These are phyloP conservation scores for Mediolabrus comicus DNA, from an alignment of 108 stramenopile species.

Conservation along the genomic window DNA sequence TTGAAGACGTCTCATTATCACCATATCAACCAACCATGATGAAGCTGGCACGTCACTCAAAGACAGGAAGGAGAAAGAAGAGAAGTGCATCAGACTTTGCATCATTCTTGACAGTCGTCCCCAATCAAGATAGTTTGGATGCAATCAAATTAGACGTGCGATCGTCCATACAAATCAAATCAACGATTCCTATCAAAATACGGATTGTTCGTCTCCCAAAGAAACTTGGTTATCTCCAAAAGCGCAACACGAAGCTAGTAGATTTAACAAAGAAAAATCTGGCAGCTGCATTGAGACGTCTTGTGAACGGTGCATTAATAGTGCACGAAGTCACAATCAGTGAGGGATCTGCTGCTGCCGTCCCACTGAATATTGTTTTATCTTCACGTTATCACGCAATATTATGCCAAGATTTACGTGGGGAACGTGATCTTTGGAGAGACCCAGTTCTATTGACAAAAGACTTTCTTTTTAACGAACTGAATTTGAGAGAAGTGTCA, in stretches of 20 bases:
- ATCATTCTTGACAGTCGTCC: neutral
- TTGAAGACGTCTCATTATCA: neutral
- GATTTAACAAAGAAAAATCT: slow-evolving; percentile 22
- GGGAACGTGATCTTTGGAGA: slow-evolving; percentile 17
- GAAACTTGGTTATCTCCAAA: neutral
- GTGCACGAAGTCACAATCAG: slow-evolving; percentile 20
- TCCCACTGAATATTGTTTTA: slow-evolving; percentile 16
- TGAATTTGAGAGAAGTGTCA: slow-evolving; percentile 11
- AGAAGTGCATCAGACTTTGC: neutral
- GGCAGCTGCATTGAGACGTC: neutral
- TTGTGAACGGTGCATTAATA: slow-evolving; percentile 28
- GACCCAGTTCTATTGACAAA: slow-evolving; percentile 31
- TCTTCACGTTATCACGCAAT: slow-evolving; percentile 13
- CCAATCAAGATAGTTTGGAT: neutral
- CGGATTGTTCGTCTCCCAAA: slow-evolving; percentile 20
- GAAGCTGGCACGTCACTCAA: neutral
- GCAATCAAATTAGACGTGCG: neutral
- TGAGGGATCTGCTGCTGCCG: neutral
- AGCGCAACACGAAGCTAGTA: neutral
- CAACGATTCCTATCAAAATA: neutral
- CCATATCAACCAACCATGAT: neutral
- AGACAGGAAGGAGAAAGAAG: neutral
- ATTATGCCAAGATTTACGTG: slow-evolving; percentile 21
- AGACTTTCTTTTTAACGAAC: slow-evolving; percentile 29
- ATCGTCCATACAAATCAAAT: neutral